A percentile compares a stretch with the other conserved stretches of the same genome.
phyloP scores from a whole-genome alignment of 768 basidiomycete genomes.

The Amanita fuliginea region DNA sequence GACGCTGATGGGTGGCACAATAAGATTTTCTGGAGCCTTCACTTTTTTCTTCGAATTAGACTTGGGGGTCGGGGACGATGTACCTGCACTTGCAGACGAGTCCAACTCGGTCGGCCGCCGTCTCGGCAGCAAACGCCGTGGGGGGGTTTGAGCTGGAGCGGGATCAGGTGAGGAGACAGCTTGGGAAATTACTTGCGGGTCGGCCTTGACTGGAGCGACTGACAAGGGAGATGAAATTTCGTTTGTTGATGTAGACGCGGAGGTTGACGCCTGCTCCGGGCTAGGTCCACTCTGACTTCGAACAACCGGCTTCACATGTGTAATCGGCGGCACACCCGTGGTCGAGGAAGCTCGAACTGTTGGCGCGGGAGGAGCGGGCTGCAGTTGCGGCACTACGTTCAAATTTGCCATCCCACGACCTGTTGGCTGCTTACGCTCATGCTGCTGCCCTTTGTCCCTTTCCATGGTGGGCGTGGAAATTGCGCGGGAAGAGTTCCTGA shows the following conservation, averaged over 20 bases:
- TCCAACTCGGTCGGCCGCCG: neutral
- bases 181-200: neutral
- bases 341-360: conserved; percentile 2
- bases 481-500: conserved; percentile 24
- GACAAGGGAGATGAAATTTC: neutral
- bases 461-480: conserved; percentile 33
- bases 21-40: conserved; percentile 45
- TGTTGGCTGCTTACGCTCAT: conserved; percentile 1
- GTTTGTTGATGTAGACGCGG: neutral
- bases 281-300: conserved; percentile 7
- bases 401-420: neutral
- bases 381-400: neutral
- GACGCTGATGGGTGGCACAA: conserved; percentile 95
- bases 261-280: conserved; percentile 5
- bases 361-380: neutral
- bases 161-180: neutral
- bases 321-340: neutral
- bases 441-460: conserved; percentile 30
- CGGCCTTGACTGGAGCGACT: neutral
- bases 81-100: conserved; percentile 4
- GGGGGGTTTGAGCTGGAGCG: neutral
- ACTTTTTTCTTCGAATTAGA: conserved; percentile 38
- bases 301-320: neutral
- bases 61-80: conserved; percentile 17
- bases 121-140: conserved; percentile 1